Percentiles rank a stretch among this genome's conserved stretches.
phyloP scores from a whole-genome alignment of 768 basidiomycete genomes.

The Mrakia gelida region DNA sequence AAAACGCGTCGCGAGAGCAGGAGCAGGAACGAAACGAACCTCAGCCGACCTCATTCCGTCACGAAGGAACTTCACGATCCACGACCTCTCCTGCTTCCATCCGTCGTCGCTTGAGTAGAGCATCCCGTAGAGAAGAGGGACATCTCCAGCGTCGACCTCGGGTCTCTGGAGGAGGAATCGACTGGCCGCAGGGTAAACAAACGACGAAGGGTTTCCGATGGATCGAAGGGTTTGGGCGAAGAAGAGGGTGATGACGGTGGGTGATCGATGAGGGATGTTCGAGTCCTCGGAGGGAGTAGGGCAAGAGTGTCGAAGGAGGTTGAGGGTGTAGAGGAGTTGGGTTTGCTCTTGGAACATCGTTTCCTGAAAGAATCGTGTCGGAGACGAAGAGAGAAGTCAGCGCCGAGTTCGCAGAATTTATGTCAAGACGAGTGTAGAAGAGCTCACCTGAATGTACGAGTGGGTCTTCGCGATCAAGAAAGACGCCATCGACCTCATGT shows the following conservation, averaged over 20 bases:
- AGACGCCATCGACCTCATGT: constrained; percentile 59
- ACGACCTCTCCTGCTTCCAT: constrained; percentile 81
- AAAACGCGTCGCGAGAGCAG: constrained; percentile 60
- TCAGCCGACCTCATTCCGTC: constrained; percentile 66
- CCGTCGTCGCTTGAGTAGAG: constrained; percentile 72
- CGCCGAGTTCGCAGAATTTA: too few species aligned
- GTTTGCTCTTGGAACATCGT: constrained; percentile 73
- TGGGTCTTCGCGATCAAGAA: constrained; percentile 61
- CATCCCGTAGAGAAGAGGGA: constrained; percentile 86
- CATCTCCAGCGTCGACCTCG: constrained; percentile 70
- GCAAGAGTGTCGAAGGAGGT: constrained; percentile 59
- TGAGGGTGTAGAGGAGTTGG: constrained; percentile 67
- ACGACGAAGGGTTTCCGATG: constrained; percentile 80
- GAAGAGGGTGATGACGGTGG: constrained; percentile 73
- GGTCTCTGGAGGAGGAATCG: constrained; percentile 88
- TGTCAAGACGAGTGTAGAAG: background rate
- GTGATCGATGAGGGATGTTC: constrained; percentile 55
- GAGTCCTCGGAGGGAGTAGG: constrained; percentile 43
- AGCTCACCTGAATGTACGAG: constrained; percentile 61
- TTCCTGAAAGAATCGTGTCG: constrained; percentile 39
- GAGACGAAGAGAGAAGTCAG: background rate
- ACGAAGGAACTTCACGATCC: constrained; percentile 77
- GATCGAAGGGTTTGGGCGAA: constrained; percentile 74
- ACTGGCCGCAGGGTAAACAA: constrained; percentile 79
- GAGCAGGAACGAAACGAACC: constrained; percentile 35